Base-by-base conservation (phyloP, 495 filamentous ascomycete species). In the Letharia lupina region DNA sequence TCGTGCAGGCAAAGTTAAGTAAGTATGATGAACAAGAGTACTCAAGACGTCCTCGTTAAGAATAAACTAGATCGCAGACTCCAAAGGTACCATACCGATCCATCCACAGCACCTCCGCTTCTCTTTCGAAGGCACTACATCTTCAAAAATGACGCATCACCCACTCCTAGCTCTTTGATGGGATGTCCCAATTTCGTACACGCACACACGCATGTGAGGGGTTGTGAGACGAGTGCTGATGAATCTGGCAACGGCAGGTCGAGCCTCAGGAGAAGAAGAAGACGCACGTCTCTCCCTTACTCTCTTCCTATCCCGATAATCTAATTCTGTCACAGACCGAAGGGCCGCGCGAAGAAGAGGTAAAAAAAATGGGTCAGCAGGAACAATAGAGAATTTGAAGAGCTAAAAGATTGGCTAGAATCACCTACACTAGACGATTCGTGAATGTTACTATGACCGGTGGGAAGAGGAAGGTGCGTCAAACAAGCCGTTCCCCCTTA, bases 371-470 rank as follows among this genome's bases (percentile, higher is more conserved):
- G 23, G 23, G 23, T 28, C 23, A 28, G 23, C 23, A 28, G 23
- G 23, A 28, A 28, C 23, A 28, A 28, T 28, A 28, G 23, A 28
- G 23, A 28, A 28, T 28, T 28, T 28, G 23, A 28, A 28, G 23
- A 28, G 23, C 23, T 28, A 28, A 28, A 28, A 28, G 23, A 28
- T 28, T 28, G 23, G 23, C 23, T 28, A 87, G 94, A 74, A 87
- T 96, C 73, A 84, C 83, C 70, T 98, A 99, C 85, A 98, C 92
- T 72, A 89, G 94, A 77, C 92, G 94, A 72, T 99, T 99, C 86
- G 95, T 99, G 71, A 99, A 98, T 84, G 93, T 99, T 76, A 96
- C 91, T 73, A 84, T 97, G 86, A 96, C 94, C 66, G 94, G 94
- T 79, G 94, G 94, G 80, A 99, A 99, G 93, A 85, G 94, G 80